Percentiles rank a stretch among this genome's conserved stretches.
These are phyloP conservation scores for Saccharomyces hybrid DNA, from an alignment of 1,139 yeast genomes.

Conservation along the genomic window DNA sequence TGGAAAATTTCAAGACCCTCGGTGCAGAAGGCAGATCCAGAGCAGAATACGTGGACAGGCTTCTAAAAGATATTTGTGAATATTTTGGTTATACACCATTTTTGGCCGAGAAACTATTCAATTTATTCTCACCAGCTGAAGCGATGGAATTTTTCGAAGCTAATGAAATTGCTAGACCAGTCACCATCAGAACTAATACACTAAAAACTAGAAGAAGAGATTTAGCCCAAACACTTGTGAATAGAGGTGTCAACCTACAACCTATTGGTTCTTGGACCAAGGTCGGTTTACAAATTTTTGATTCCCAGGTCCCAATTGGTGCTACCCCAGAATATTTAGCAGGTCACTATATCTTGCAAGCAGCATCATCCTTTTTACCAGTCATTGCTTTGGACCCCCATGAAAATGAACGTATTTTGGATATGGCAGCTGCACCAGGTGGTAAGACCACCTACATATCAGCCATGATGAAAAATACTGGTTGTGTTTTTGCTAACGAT, in stretches of 20 bases:
- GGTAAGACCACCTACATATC: constrained; percentile 96
- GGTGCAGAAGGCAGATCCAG: constrained; percentile 86
- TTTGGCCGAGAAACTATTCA: constrained; percentile 86
- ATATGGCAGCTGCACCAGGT: constrained; percentile 99
- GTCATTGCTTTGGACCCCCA: constrained; percentile 97
- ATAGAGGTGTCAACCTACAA: constrained; percentile 94
- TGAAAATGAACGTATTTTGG: constrained; percentile 88
- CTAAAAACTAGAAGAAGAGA: constrained; percentile 92
- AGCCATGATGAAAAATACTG: constrained; percentile 96
- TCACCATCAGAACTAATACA: constrained; percentile 94
- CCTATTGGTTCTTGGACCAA: constrained; percentile 98
- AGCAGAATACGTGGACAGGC: constrained; percentile 68
- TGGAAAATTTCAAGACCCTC: constrained; percentile 79
- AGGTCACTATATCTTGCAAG: constrained; percentile 95
- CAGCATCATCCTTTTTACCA: constrained; percentile 96
- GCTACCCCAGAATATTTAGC: constrained; percentile 98
- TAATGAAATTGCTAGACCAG: constrained; percentile 92
- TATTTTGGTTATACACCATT: constrained; percentile 96
- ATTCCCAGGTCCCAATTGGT: constrained; percentile 97
- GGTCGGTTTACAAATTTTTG: constrained; percentile 94
- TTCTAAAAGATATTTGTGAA: constrained; percentile 77
- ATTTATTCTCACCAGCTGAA: constrained; percentile 87
- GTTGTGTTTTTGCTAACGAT: constrained; percentile 95
- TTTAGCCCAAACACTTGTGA: constrained; percentile 87
- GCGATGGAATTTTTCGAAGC: constrained; percentile 98